Base-by-base conservation (phyloP, 257 asterid species). In the Asclepias syriaca region DNA sequence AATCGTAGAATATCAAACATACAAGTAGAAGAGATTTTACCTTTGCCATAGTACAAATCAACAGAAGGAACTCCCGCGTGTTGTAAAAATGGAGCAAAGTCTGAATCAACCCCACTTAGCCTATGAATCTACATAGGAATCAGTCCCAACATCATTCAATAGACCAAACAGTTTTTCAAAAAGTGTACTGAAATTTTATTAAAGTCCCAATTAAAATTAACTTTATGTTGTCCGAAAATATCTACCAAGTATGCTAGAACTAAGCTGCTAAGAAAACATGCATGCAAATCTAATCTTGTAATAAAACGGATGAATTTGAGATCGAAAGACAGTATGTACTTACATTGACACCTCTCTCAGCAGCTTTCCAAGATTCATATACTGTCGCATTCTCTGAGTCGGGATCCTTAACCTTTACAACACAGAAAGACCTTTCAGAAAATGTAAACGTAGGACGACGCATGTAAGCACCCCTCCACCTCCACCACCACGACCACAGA, bases 61-160 rank as follows among this genome's bases (percentile, higher is more conserved):
- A 87, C 65, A 32, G 95, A 87, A 56, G 98, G 95, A 82, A 93
- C 72, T 59, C 98, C 98, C 0, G 90, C 97, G 75, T 90, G 96
- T 32, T 90, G 97, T 85, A 93, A 77, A 86, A 93, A 93, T 8
- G 98, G 91, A 76, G 95, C 89, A 27, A 90, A 93, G 77, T 93
- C 98, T 49, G 98, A 93, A 87, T 93, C 98, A 29, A 89, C 98
- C 76, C 90, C 83, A 77, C 88, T 83, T 57, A 93, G 97, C 58
- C 98, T 86, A 81, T 87, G 85, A 71, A 92, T 84, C 93, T 83
- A 84, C 86, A 60, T 59, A 59, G 24, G 18, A n/a, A 58, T 37
- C 22, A 37, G 65, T 66, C 21, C 63, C 66, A 74, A 68, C 72
- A 71, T 56, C 32, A 40, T 48, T 77, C 18, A 73, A 19, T 2